These are phyloP conservation scores for Chlamydomonas urium DNA, from an alignment of 139 green algal species.

Conservation along the genomic window DNA sequence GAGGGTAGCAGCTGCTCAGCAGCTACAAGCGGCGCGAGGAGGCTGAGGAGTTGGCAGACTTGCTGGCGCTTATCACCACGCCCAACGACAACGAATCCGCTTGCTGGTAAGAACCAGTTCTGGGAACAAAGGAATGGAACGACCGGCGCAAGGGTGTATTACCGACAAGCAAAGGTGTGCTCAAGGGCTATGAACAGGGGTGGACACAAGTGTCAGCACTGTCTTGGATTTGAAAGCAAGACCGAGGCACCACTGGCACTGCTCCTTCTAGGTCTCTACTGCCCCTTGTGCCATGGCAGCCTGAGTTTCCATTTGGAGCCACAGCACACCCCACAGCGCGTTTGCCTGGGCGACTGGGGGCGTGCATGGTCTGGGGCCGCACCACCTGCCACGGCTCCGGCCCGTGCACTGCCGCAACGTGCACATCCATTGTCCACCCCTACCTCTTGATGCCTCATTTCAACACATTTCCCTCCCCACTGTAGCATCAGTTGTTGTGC, in stretches of 20 bases:
- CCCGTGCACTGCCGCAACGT: neutral
- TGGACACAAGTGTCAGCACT: no score
- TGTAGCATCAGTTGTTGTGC: no score
- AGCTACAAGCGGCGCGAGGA: slow-evolving; percentile 29
- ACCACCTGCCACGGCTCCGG: neutral
- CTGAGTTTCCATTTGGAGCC: slow-evolving; percentile 40
- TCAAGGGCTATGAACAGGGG: no score
- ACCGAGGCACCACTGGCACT: no score
- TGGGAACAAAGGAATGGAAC: no score
- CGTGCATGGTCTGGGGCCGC: neutral
- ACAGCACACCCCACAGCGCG: slow-evolving; percentile 11
- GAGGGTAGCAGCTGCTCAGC: slow-evolving; percentile 7
- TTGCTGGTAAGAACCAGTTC: slow-evolving; percentile 42
- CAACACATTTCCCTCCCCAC: no score
- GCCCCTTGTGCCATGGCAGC: slow-evolving; percentile 17
- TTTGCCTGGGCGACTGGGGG: slow-evolving; percentile 10
- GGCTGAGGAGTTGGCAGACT: neutral
- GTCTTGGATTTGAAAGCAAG: no score
- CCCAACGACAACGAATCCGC: slow-evolving; percentile 36
- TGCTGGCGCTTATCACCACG: slow-evolving; percentile 49
- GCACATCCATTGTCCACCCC: slow-evolving; percentile 8
- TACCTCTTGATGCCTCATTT: no score
- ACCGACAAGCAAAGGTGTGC: no score
- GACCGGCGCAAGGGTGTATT: no score
- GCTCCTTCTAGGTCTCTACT: slow-evolving; percentile 46